Evolutionary conservation across 2,329 filamentous ascomycete species (phyloP).

Genomic region (Trichophyton mentagrophytes): DNA sequence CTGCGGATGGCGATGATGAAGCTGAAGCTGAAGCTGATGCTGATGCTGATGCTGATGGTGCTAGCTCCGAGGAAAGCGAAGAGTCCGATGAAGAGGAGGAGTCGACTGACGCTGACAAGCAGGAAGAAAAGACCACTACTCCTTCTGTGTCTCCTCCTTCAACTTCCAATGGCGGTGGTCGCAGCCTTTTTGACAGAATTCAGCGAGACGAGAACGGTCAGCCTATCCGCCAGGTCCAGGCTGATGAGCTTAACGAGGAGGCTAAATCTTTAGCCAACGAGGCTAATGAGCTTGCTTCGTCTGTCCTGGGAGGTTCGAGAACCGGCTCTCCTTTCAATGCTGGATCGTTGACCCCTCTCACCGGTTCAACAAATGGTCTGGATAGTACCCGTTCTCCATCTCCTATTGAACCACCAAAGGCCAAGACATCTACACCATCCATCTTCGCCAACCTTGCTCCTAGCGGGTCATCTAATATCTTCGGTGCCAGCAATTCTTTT

Average conservation of each 20-base stretch:
- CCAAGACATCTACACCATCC: constrained; percentile 2
- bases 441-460: neutral
- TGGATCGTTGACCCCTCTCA: constrained; percentile 15
- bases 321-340: constrained; percentile 19
- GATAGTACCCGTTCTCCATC: constrained; percentile 16
- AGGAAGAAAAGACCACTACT: constrained; percentile 9
- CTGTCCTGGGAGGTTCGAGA: constrained; percentile 18
- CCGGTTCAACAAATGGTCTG: constrained; percentile 5
- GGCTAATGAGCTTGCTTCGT: constrained; percentile 13
- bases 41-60: neutral
- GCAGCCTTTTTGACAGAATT: constrained; percentile 27
- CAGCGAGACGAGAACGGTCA: constrained; percentile 19
- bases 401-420: constrained; percentile 4
- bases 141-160: constrained; percentile 8
- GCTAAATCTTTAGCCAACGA: constrained; percentile 6
- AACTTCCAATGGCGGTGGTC: constrained; percentile 15
- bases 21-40: neutral
- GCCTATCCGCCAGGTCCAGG: constrained; percentile 15
- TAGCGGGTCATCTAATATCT: neutral
- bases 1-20: neutral
- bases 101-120: constrained; percentile 8
- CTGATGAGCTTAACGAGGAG: constrained; percentile 4
- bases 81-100: constrained; percentile 7
- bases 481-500: neutral
- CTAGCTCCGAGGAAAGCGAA: neutral